A percentile compares a stretch with the other conserved stretches of the same genome.
Conservation (phyloP, 805 yeast genomes). For the Candida ortonii region DNA sequence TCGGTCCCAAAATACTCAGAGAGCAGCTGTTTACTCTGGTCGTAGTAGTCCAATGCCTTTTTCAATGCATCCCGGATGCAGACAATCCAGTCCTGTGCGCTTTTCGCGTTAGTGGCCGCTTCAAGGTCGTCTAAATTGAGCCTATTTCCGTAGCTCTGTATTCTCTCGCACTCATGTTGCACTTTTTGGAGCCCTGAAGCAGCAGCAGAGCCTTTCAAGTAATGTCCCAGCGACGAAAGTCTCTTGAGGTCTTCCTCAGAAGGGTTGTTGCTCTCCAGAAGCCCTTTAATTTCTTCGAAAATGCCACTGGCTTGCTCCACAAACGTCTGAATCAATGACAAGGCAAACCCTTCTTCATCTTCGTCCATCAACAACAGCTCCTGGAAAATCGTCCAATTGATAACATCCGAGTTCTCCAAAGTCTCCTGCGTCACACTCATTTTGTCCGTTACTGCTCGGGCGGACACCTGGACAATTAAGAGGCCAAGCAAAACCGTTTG, state of each 20-base stretch:
- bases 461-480: too few species aligned
- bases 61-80: constrained; percentile 53
- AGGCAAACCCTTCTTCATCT: constrained; percentile 88
- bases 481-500: too few species aligned
- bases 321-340: constrained; percentile 74
- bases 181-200: constrained; percentile 83
- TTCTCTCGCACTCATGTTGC: constrained; percentile 85
- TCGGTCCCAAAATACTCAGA: constrained; percentile 48
- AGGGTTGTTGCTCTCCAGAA: constrained; percentile 33
- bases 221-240: constrained; percentile 81
- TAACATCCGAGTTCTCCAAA: constrained; percentile 53
- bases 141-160: constrained; percentile 81
- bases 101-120: constrained; percentile 31
- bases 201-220: constrained; percentile 92
- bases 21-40: constrained; percentile 47
- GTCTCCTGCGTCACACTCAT: constrained; percentile 29
- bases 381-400: constrained; percentile 84
- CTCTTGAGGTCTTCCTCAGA: constrained; percentile 47
- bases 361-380: constrained; percentile 95
- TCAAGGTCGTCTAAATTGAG: constrained; percentile 27
- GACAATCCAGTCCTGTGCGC: constrained; percentile 32
- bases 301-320: constrained; percentile 87
- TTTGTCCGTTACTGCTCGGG: too few species aligned
- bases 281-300: constrained; percentile 63
- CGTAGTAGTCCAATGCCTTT: constrained; percentile 50